phyloP scores from a whole-genome alignment of 805 yeast genomes.

The Ogataea dorogensis region DNA sequence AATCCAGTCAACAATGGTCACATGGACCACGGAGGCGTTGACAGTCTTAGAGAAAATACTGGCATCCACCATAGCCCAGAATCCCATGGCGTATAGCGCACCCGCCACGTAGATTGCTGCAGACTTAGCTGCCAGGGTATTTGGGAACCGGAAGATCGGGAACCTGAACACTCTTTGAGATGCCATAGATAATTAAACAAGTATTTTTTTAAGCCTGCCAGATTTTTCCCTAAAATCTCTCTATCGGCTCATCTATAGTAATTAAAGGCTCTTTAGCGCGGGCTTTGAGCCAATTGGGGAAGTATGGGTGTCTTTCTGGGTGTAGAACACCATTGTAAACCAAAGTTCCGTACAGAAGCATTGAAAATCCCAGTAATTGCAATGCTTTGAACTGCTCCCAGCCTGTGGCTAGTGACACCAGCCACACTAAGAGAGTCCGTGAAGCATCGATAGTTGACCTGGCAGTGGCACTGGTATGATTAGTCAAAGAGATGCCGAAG shows the following conservation, averaged over 20 bases:
- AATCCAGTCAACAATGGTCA: slow-evolving; percentile 92
- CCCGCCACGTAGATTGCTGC: slow-evolving; percentile 78
- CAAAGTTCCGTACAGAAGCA: slow-evolving; percentile 69
- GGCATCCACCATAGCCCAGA: slow-evolving; percentile 88
- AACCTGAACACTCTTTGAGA: slow-evolving; percentile 61
- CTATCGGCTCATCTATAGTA: slow-evolving; percentile 42
- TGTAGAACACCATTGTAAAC: slow-evolving; percentile 67
- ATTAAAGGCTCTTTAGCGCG: slow-evolving; percentile 28
- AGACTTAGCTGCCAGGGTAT: slow-evolving; percentile 66
- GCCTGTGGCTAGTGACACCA: slow-evolving; percentile 63
- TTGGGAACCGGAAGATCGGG: slow-evolving; percentile 61
- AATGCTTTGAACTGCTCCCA: slow-evolving; percentile 70
- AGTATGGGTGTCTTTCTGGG: slow-evolving; percentile 46
- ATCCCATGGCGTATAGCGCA: slow-evolving; percentile 76
- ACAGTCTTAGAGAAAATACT: slow-evolving; percentile 81
- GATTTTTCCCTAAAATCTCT: slow-evolving; percentile 27
- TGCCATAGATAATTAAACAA: slow-evolving; percentile 25
- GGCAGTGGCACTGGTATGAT: slow-evolving; percentile 67
- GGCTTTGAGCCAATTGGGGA: slow-evolving; percentile 46
- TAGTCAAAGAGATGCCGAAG: slow-evolving; percentile 70
- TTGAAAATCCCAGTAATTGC: slow-evolving; percentile 62
- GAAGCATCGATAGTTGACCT: slow-evolving; percentile 78
- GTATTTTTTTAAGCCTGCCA: no score
- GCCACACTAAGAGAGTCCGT: slow-evolving; percentile 73
- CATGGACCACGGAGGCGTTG: slow-evolving; percentile 84